These are phyloP conservation scores for Diplodia intermedia DNA, from an alignment of 2,329 filamentous ascomycete genomes.

Conservation along the genomic window DNA sequence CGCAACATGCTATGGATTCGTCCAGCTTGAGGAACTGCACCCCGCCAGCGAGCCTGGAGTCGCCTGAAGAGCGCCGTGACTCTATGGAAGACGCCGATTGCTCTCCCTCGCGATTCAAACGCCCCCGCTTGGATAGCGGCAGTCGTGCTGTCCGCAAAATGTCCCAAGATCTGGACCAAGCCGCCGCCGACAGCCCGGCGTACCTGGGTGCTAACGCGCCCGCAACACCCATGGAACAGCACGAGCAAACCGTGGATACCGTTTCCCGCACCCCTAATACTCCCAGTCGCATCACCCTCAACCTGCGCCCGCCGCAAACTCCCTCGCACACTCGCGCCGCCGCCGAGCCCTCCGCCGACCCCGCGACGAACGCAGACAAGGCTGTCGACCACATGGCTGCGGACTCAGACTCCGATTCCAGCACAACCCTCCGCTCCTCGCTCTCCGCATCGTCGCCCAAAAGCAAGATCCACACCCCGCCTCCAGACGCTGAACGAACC, in stretches of 20 bases:
- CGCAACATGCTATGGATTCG: conserved; percentile 41
- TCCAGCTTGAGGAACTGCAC: conserved; percentile 40
- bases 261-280: conserved; percentile 34
- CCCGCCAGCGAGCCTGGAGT: conserved; percentile 42
- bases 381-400: conserved; percentile 16
- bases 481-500: conserved; percentile 6
- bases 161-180: conserved; percentile 38
- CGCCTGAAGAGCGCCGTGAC: conserved; percentile 51
- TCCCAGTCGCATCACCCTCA: conserved; percentile 31
- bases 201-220: conserved; percentile 33
- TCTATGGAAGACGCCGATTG: conserved; percentile 54
- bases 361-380: conserved; percentile 1
- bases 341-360: conserved; percentile 4
- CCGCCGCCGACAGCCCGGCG: conserved; percentile 18
- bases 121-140: conserved; percentile 53
- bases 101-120: conserved; percentile 53
- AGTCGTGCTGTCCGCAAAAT: conserved; percentile 42
- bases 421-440: conserved; percentile 23
- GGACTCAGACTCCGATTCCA: conserved; percentile 22
- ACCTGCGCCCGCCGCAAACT: conserved; percentile 30
- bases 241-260: conserved; percentile 37
- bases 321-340: conserved; percentile 14
- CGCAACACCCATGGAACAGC: conserved; percentile 38
- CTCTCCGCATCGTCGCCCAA: conserved; percentile 17
- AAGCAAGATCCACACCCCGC: conserved; percentile 11